Evolutionary conservation across 2,329 filamentous ascomycete genomes (phyloP).

Genomic region (Pseudocercospora fijiensis): DNA sequence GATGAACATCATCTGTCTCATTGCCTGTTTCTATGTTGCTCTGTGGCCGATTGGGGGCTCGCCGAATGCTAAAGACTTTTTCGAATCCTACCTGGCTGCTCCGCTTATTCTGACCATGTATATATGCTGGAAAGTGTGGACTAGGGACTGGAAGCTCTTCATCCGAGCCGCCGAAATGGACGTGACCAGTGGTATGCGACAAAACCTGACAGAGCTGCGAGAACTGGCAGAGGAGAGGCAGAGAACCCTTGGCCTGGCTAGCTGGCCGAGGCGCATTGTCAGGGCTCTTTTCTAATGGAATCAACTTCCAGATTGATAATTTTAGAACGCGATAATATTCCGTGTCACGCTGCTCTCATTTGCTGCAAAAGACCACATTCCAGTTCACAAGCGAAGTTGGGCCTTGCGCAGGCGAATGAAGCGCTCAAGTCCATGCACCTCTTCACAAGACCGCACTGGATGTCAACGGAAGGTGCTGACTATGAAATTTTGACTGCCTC

Average conservation of each 20-base stretch:
- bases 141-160: background rate
- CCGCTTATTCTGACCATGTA: conserved; percentile 34
- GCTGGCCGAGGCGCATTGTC: conserved; percentile 2
- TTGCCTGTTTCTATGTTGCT: conserved; percentile 75
- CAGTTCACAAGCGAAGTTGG: background rate
- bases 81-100: conserved; percentile 34
- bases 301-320: background rate
- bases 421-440: too few relatives aligned
- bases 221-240: conserved; percentile 4
- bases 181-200: conserved; percentile 5
- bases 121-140: conserved; percentile 33
- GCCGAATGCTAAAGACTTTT: conserved; percentile 25
- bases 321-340: background rate
- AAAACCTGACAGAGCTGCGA: background rate
- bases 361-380: background rate
- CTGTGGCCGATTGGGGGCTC: conserved; percentile 63
- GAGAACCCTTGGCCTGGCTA: background rate
- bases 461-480: too few relatives aligned
- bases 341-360: background rate
- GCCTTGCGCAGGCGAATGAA: too few relatives aligned
- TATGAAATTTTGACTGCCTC: too few relatives aligned
- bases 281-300: conserved; percentile 1
- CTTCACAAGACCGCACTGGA: too few relatives aligned
- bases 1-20: conserved; percentile 64
- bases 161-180: conserved; percentile 8